Base-by-base conservation (phyloP, 495 filamentous ascomycete species). In the Penicillium diatomitis region DNA sequence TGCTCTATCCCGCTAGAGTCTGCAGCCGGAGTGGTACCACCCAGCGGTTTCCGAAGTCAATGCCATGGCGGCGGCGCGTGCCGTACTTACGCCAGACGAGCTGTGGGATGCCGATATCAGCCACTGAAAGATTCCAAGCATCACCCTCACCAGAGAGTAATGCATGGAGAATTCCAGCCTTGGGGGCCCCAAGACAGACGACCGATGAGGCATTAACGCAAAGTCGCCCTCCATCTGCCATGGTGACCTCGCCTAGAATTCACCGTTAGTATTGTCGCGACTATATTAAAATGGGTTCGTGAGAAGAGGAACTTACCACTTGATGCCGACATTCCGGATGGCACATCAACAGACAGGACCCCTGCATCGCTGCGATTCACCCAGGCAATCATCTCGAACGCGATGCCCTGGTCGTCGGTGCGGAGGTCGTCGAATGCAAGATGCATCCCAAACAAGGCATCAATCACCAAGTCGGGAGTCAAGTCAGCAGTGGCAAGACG, bases 1-100 rank as follows among this genome's bases (percentile, higher is more conserved):
- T 20, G 20, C 20, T 28, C 55, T 41, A 64, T 12, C 49, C 52
- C 9, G 52, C 36, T 9, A 61, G 41, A 0, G 63, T 50, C 28
- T 74, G 69, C 48, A 59, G 68, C 37, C 65, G 66, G 41, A 74
- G 50, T 9, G 67, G 63, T 8, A 90, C 74, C 45, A 95, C 83
- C 91, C 91, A 96, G 45, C 80, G 75, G 38, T 81, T 80, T 29
- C 85, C 88, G 71, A 95, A 96, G 55, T 88, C 87, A 32, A 96
- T 81, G 0, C 88, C 88, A 51, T 84, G 79, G 28, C 86, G 77
- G 48, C 86, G 76, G 51, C 83, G 82, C 3, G 85, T 86, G 4
- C 86, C 88, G 35, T 88, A 88, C 60, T 89, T 90, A 59, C 83
- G 85, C 89, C 92, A 95, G 0, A 86, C 86, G 6, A 83, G 75